Evolutionary conservation across 768 basidiomycete genomes (phyloP).

Genomic region (Naganishia vishniacii): DNA sequence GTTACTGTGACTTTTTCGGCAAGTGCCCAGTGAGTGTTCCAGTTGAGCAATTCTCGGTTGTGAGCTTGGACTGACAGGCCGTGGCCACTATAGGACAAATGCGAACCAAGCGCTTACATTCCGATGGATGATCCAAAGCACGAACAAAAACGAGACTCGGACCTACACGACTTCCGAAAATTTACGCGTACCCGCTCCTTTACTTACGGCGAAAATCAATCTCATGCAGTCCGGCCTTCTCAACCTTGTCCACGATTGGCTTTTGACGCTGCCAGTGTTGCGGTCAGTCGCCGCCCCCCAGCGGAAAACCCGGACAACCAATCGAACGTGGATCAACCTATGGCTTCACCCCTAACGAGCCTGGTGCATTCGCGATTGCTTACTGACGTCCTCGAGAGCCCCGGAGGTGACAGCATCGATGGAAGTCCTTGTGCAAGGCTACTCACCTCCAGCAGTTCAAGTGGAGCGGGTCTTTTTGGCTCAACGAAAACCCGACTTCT

Average conservation of each 20-base stretch:
- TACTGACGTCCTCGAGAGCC: slow-evolving; percentile 53
- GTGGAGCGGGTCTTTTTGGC: neutral
- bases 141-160: slow-evolving; percentile 70
- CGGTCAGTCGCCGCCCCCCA: slow-evolving; percentile 52
- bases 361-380: slow-evolving; percentile 52
- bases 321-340: slow-evolving; percentile 49
- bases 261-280: slow-evolving; percentile 40
- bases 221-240: slow-evolving; percentile 27
- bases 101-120: slow-evolving; percentile 76
- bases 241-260: slow-evolving; percentile 41
- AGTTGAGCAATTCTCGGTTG: neutral
- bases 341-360: slow-evolving; percentile 62
- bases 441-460: slow-evolving; percentile 19
- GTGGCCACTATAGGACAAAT: slow-evolving; percentile 43
- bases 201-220: slow-evolving; percentile 69
- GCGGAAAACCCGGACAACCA: slow-evolving; percentile 65
- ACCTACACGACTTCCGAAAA: slow-evolving; percentile 86
- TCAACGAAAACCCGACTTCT: slow-evolving; percentile 14
- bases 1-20: slow-evolving; percentile 83
- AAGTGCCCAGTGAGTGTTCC: slow-evolving; percentile 52
- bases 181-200: slow-evolving; percentile 88
- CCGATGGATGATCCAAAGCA: slow-evolving; percentile 92
- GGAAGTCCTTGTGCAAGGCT: slow-evolving; percentile 76
- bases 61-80: neutral
- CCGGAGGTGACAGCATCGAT: slow-evolving; percentile 67